Evolutionary conservation across 805 yeast species (phyloP).

Genomic region (Ogataea ramenticola): DNA sequence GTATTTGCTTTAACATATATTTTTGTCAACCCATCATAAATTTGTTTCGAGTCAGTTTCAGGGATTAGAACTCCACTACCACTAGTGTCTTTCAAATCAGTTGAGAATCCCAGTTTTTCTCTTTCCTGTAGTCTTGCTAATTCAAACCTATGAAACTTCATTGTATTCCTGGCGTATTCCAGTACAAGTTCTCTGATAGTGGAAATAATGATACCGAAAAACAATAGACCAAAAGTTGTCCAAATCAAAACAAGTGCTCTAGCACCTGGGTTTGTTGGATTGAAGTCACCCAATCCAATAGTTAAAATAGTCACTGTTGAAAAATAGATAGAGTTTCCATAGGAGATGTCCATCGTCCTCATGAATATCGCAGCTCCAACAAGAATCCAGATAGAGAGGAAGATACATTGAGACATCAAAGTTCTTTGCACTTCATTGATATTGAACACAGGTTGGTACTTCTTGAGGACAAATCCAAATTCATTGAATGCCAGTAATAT

Average conservation of each 20-base stretch:
- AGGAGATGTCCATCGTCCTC: constrained; percentile 36
- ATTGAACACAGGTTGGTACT: constrained; percentile 68
- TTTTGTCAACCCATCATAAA: constrained; percentile 38
- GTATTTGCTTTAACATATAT: constrained; percentile 45
- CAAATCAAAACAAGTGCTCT: constrained; percentile 55
- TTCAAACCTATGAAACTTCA: constrained; percentile 62
- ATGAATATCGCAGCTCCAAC: constrained; percentile 62
- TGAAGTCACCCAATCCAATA: constrained; percentile 73
- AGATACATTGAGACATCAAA: constrained; percentile 64
- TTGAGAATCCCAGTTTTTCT: constrained; percentile 8
- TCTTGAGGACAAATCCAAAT: constrained; percentile 48
- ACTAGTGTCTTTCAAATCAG: background rate
- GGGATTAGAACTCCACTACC: constrained; percentile 3
- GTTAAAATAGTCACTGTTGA: constrained; percentile 70
- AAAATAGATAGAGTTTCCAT: constrained; percentile 65
- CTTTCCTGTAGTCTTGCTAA: constrained; percentile 31
- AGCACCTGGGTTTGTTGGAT: constrained; percentile 45
- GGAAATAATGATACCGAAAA: constrained; percentile 67
- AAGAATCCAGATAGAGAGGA: constrained; percentile 60
- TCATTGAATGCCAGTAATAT: constrained; percentile 48
- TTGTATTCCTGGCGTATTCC: constrained; percentile 53
- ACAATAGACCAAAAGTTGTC: constrained; percentile 62
- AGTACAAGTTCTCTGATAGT: constrained; percentile 61
- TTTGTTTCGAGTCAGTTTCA: constrained; percentile 3
- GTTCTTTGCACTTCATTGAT: constrained; percentile 61